Conservation (phyloP, 306 rosid species). For the Alnus rubra region DNA sequence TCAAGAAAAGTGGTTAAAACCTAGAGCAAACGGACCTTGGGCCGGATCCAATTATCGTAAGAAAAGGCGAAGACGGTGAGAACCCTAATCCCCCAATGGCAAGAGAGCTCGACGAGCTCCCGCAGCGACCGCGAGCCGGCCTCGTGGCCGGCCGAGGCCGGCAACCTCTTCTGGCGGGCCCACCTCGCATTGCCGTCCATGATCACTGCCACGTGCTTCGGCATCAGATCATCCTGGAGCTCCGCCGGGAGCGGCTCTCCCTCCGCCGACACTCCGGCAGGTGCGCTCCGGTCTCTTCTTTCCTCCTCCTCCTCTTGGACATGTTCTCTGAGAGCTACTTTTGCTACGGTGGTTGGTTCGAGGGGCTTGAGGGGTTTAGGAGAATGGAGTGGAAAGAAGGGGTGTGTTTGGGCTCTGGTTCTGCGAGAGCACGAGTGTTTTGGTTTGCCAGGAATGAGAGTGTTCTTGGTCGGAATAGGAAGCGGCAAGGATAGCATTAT, state of each 20-base stretch:
- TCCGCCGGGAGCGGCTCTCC: conserved; percentile 43
- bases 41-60: conserved; percentile 67
- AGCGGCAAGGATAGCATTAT: conserved; percentile 40
- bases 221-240: conserved; percentile 59
- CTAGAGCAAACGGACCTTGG: conserved; percentile 44
- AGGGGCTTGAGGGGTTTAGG: conserved; percentile 1
- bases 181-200: conserved; percentile 85
- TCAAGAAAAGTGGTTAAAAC: neutral
- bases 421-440: neutral
- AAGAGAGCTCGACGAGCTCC: conserved; percentile 42
- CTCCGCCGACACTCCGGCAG: neutral
- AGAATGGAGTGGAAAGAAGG: conserved; percentile 6
- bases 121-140: conserved; percentile 56
- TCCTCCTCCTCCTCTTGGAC: conserved; percentile 4
- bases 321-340: conserved; percentile 18
- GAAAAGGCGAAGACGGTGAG: conserved; percentile 71
- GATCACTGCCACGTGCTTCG: conserved; percentile 84
- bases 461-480: conserved; percentile 33
- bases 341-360: conserved; percentile 2
- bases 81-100: conserved; percentile 63
- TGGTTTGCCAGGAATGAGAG: conserved; percentile 11
- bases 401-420: conserved; percentile 11
- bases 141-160: conserved; percentile 51
- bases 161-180: conserved; percentile 52
- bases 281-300: neutral